These are phyloP conservation scores for Agrocybe praecox DNA, from an alignment of 768 basidiomycete species.

Conservation along the genomic window DNA sequence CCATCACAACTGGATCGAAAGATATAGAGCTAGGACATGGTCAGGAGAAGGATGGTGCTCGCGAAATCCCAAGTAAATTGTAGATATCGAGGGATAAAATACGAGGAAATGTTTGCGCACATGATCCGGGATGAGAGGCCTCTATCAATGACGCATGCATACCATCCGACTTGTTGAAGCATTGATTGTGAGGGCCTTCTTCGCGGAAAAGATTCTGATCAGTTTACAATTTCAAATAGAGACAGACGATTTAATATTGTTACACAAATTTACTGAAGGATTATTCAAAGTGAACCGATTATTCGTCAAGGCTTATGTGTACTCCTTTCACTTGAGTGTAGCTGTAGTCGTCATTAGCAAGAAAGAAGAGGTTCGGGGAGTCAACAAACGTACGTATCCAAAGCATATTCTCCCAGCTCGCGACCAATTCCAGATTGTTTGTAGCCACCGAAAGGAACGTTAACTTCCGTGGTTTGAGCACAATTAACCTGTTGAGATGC, in stretches of 20 bases:
- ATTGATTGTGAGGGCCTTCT: too few species aligned
- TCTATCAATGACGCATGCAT: too few species aligned
- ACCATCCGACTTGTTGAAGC: too few species aligned
- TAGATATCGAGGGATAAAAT: too few species aligned
- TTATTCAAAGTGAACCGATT: neutral
- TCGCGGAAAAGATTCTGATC: too few species aligned
- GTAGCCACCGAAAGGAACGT: slow-evolving; percentile 71
- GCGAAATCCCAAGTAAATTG: too few species aligned
- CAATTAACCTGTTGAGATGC: slow-evolving; percentile 39
- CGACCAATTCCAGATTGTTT: slow-evolving; percentile 76
- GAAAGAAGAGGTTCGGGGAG: neutral
- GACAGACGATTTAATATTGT: neutral
- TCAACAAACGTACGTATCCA: slow-evolving; percentile 43
- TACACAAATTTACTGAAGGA: neutral
- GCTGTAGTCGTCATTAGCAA: slow-evolving; percentile 23
- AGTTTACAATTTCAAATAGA: too few species aligned
- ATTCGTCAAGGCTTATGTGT: slow-evolving; percentile 41
- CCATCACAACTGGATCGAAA: neutral
- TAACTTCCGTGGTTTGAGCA: slow-evolving; percentile 42
- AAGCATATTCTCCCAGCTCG: slow-evolving; percentile 68
- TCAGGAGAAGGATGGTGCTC: too few species aligned
- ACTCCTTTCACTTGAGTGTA: slow-evolving; percentile 65
- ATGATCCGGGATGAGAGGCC: too few species aligned
- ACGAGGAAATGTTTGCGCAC: too few species aligned
- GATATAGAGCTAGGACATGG: too few species aligned